Base-by-base conservation (phyloP, 495 filamentous ascomycete species). In the Trichocladium antarcticum region DNA sequence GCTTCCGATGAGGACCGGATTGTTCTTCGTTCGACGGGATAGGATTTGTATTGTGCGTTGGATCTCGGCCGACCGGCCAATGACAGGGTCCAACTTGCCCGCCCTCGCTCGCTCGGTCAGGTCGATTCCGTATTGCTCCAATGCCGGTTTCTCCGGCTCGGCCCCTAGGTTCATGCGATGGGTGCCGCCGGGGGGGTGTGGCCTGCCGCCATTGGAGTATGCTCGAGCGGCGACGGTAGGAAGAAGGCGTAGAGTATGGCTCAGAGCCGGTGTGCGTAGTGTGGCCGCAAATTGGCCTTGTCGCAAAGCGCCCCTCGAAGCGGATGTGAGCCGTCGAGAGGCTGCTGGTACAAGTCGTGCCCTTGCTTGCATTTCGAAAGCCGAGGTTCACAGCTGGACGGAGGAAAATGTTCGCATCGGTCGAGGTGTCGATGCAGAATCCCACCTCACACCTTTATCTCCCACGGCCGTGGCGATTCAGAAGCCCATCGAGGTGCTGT, bases 1-100 rank as follows among this genome's bases (percentile, higher is more conserved):
- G 24, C 77, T 79, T 56, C 92, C 92, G 50, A 96, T 95, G 24
- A 96, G 71, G 16, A 96, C 90, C 1, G 92, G 92, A 51, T 97
- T 97, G 62, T 98, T 97, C 66, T 97, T 98, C 5, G 92, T 96
- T 41, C 92, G 74, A 47, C 92, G 74, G 10, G 90, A 96, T 11
- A 98, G 69, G 20, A 98, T 79, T 57, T 98, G 92, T 28, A 98
- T 95, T 5, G 90, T 95, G 39, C 93, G 74, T 61, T 95, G 85
- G 40, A 96, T 93, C 66, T 95, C 88, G 7, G 78, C 73, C 55
- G 95, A 88, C 61, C 92, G 76, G 17, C 92, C 92, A 64, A 98
- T 96, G 6, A 97, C 88, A 1, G 92, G 92, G 57, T 98, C 92
- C 6, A 98, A 74, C 63, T 95, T 96, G 38, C 92, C 92, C 21